phyloP scores from a whole-genome alignment of 306 rosid genomes.

The Rosa persica region DNA sequence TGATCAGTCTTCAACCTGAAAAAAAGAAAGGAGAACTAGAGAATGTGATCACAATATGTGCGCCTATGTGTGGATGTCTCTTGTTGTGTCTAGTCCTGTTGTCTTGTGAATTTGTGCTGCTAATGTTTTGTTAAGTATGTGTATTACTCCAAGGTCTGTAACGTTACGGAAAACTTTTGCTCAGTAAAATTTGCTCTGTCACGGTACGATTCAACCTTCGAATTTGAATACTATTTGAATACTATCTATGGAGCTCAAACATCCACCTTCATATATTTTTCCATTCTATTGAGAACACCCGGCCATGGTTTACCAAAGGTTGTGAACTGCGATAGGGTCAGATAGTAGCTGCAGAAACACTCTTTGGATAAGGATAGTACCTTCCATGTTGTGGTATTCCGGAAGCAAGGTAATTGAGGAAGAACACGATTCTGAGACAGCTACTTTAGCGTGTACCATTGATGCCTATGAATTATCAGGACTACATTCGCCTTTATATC shows the following conservation, averaged over 20 bases:
- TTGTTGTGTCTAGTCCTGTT: not conserved
- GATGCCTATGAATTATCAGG: not conserved
- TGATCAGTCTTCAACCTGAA: not conserved
- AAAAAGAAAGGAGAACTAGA: not conserved
- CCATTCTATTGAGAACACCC: too few relatives aligned
- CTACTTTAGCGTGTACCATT: too few relatives aligned
- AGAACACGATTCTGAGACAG: not conserved
- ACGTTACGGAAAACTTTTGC: not conserved
- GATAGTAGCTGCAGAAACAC: too few relatives aligned
- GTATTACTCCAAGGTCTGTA: not conserved
- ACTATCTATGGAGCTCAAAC: too few relatives aligned
- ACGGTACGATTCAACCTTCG: not conserved
- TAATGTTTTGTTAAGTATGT: not conserved
- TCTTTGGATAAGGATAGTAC: too few relatives aligned
- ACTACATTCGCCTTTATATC: not conserved
- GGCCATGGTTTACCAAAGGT: too few relatives aligned
- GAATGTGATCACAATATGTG: not conserved
- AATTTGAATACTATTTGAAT: not conserved
- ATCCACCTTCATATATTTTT: too few relatives aligned
- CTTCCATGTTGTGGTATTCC: too few relatives aligned
- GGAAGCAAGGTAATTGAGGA: too few relatives aligned
- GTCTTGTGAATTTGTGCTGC: not conserved
- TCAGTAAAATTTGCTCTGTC: not conserved
- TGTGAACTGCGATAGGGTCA: too few relatives aligned
- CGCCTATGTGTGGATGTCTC: not conserved